These are phyloP conservation scores for Hypocreales sp. DNA, from an alignment of 2,329 filamentous ascomycete species.

Conservation along the genomic window DNA sequence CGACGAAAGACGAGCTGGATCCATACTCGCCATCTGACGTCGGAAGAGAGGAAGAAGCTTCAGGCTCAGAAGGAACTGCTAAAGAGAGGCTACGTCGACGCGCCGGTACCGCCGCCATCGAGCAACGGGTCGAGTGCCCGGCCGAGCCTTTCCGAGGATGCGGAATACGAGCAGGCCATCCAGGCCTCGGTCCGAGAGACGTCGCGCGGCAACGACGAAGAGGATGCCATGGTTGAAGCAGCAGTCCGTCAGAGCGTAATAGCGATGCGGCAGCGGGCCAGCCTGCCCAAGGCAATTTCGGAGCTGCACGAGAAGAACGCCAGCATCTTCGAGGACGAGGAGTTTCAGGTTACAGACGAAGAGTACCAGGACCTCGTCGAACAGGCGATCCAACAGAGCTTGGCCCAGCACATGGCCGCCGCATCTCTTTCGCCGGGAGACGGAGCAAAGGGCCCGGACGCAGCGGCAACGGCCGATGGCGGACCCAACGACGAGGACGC, in stretches of 20 bases:
- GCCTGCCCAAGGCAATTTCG: constrained; percentile 10
- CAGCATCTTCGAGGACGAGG: constrained; percentile 20
- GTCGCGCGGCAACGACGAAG: constrained; percentile 49
- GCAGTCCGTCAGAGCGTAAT: constrained; percentile 59
- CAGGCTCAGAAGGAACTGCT: constrained; percentile 30
- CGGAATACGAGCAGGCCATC: constrained; percentile 59
- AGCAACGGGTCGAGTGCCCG: constrained; percentile 5
- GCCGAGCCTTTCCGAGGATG: constrained; percentile 22
- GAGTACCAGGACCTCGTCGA: constrained; percentile 42
- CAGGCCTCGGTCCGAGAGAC: constrained; percentile 52
- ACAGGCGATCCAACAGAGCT: constrained; percentile 37
- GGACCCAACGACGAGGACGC: constrained; percentile 19
- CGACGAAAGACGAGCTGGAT: constrained; percentile 29
- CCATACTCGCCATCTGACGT: constrained; percentile 29
- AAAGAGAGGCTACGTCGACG: constrained; percentile 15
- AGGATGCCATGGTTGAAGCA: constrained; percentile 56
- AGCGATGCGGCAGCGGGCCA: constrained; percentile 26
- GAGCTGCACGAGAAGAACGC: constrained; percentile 10
- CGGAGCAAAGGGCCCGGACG: constrained; percentile 6
- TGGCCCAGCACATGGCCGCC: constrained; percentile 12
- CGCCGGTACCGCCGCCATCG: constrained; percentile 2
- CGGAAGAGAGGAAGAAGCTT: constrained; percentile 35
- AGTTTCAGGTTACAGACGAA: constrained; percentile 35
- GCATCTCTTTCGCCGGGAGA: constrained; percentile 6
- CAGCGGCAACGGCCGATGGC: constrained; percentile 1